Percentiles rank a stretch among this genome's conserved stretches.
These are phyloP conservation scores for Boeremia exigua DNA, from an alignment of 2,329 filamentous ascomycete genomes.

Conservation along the genomic window DNA sequence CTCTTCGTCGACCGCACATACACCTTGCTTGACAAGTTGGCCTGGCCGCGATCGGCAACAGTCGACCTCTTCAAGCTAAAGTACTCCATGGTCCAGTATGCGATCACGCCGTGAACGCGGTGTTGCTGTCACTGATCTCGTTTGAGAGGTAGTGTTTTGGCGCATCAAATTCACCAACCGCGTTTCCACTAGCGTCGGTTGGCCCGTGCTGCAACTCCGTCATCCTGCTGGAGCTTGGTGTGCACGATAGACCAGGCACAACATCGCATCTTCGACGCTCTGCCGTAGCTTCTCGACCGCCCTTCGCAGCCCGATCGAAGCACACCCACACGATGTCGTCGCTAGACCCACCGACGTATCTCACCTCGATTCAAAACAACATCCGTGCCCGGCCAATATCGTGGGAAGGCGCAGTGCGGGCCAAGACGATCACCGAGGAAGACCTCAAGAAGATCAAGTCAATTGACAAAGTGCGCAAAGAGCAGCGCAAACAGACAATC, in stretches of 20 bases:
- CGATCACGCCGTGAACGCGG: constrained; percentile 10
- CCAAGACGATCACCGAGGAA: constrained; percentile 89
- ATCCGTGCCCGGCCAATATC: constrained; percentile 94
- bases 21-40: constrained; percentile 91
- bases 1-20: constrained; percentile 94
- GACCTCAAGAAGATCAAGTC: constrained; percentile 96
- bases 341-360: constrained; percentile 87
- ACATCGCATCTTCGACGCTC: constrained; percentile 31
- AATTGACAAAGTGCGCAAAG: constrained; percentile 94
- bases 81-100: constrained; percentile 38
- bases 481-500: constrained; percentile 82
- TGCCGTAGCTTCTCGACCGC: constrained; percentile 8
- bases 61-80: constrained; percentile 65
- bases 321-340: constrained; percentile 73
- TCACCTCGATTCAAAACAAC: constrained; percentile 90
- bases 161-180: not conserved
- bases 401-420: constrained; percentile 95
- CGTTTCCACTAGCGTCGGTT: not conserved
- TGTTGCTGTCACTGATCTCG: constrained; percentile 5
- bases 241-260: constrained; percentile 38
- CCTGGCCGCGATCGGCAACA: constrained; percentile 61
- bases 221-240: constrained; percentile 34
- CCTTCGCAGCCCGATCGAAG: constrained; percentile 7
- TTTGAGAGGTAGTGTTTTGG: not conserved
- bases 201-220: constrained; percentile 18